Percentiles rank a stretch among this genome's conserved stretches.
phyloP scores from a whole-genome alignment of 1,139 yeast genomes.

The Wickerhamiella infanticola region DNA sequence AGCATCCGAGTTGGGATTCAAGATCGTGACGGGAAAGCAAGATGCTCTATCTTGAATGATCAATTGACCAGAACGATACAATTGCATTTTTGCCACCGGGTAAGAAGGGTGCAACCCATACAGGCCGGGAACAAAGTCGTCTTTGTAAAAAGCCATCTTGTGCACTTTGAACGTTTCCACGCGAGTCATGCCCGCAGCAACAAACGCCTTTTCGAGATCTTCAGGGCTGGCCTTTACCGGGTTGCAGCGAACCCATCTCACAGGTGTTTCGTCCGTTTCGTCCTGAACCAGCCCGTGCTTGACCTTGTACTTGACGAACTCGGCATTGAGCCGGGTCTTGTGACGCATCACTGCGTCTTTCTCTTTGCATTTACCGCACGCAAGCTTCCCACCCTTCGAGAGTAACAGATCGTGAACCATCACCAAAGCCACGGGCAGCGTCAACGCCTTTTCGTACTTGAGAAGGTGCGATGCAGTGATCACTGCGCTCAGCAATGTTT shows the following conservation, averaged over 20 bases:
- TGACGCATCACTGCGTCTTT: slow-evolving; percentile 68
- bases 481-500: slow-evolving; percentile 42
- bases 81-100: slow-evolving; percentile 38
- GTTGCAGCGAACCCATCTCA: slow-evolving; percentile 71
- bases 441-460: slow-evolving; percentile 32
- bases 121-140: slow-evolving; percentile 53
- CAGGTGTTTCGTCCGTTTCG: slow-evolving; percentile 35
- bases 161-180: slow-evolving; percentile 37
- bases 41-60: slow-evolving; percentile 95
- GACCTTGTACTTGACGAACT: slow-evolving; percentile 60
- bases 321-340: slow-evolving; percentile 70
- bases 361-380: slow-evolving; percentile 75
- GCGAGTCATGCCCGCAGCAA: slow-evolving; percentile 29
- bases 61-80: slow-evolving; percentile 59
- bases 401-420: slow-evolving; percentile 71
- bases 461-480: slow-evolving; percentile 51
- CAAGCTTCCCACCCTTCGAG: slow-evolving; percentile 64
- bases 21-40: slow-evolving; percentile 83
- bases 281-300: slow-evolving; percentile 40
- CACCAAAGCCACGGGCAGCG: slow-evolving; percentile 38
- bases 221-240: slow-evolving; percentile 31
- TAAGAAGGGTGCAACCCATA: slow-evolving; percentile 63
- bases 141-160: slow-evolving; percentile 36
- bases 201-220: slow-evolving; percentile 4
- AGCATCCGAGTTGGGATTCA: slow-evolving; percentile 40